A percentile compares a stretch with the other conserved stretches of the same genome.
Evolutionary conservation across 163 green algal species (phyloP).

Genomic region (Scenedesmus sp.): DNA sequence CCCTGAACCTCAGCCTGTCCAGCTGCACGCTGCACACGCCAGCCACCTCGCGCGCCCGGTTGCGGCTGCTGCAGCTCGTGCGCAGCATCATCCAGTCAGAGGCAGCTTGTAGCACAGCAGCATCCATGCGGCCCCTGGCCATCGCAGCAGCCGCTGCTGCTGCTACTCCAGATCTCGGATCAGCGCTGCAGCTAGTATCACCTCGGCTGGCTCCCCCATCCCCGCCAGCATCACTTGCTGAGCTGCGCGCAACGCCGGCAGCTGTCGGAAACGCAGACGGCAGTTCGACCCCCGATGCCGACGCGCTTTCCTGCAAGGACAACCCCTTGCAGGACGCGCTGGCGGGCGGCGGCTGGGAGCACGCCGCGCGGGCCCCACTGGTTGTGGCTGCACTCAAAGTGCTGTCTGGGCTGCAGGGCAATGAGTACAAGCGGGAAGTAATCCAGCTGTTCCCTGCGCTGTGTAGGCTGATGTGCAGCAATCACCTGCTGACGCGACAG

Average conservation of each 20-base stretch:
- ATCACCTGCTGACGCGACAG: conserved; percentile 40
- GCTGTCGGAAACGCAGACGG: neutral
- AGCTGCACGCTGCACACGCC: neutral
- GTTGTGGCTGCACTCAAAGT: conserved; percentile 45
- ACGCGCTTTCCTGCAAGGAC: conserved; percentile 14
- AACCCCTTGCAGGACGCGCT: conserved; percentile 40
- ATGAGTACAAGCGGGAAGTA: conserved; percentile 38
- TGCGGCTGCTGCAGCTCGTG: conserved; percentile 34
- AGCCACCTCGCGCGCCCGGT: neutral
- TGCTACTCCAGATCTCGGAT: neutral
- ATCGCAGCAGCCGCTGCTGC: neutral
- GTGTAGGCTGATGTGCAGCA: conserved; percentile 58
- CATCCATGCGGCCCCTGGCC: neutral
- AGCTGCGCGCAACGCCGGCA: neutral
- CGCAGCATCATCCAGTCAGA: conserved; percentile 46
- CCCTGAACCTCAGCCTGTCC: conserved; percentile 12
- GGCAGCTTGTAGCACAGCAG: conserved; percentile 36
- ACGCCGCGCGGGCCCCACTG: conserved; percentile 43
- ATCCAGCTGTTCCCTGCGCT: conserved; percentile 42
- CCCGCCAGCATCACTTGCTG: neutral
- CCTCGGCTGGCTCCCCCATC: neutral
- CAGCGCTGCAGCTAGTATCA: neutral
- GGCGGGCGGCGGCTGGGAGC: conserved; percentile 38
- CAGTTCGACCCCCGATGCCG: neutral
- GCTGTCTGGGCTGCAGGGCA: neutral